A percentile compares a stretch with the other conserved stretches of the same genome.
Conservation (phyloP, 805 yeast species). For the Suhomyces tanzawaensis region DNA sequence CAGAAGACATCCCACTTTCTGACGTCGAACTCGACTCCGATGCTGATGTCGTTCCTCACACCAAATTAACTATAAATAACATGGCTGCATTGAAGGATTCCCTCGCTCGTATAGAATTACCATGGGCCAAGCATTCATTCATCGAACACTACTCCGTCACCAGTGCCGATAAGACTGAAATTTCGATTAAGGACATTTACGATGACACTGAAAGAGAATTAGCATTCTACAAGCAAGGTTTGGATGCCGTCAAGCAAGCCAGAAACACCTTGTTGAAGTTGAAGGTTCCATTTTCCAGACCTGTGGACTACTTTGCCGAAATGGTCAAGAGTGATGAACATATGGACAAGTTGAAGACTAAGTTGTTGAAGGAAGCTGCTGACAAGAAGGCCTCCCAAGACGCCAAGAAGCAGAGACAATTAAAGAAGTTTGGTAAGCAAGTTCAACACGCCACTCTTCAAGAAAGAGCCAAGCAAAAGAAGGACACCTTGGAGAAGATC, state of each 20-base stretch:
- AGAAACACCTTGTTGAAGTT: conserved; percentile 63
- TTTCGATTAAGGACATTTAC: conserved; percentile 77
- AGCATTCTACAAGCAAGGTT: conserved; percentile 92
- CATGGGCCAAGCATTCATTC: conserved; percentile 66
- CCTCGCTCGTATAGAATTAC: conserved; percentile 62
- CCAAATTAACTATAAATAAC: conserved; percentile 86
- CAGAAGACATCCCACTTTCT: conserved; percentile 81
- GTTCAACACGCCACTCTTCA: conserved; percentile 92
- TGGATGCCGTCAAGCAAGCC: conserved; percentile 76
- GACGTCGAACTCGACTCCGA: conserved; percentile 93
- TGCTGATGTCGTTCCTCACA: conserved; percentile 90
- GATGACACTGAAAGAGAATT: conserved; percentile 96
- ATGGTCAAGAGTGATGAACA: conserved; percentile 98
- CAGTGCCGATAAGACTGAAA: conserved; percentile 57
- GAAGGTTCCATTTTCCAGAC: conserved; percentile 87
- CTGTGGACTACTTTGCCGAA: conserved; percentile 95
- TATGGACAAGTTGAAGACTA: conserved; percentile 88
- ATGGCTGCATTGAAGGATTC: conserved; percentile 75
- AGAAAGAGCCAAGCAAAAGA: conserved; percentile 90
- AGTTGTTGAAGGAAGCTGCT: conserved; percentile 73
- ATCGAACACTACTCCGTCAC: conserved; percentile 79
- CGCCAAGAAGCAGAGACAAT: conserved; percentile 88
- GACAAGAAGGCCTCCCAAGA: conserved; percentile 90
- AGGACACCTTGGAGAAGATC: conserved; percentile 84
- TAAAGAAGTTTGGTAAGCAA: conserved; percentile 97